Evolutionary conservation across 352 stramenopile species (phyloP).

Genomic region (Phytopythium kandeliae): DNA sequence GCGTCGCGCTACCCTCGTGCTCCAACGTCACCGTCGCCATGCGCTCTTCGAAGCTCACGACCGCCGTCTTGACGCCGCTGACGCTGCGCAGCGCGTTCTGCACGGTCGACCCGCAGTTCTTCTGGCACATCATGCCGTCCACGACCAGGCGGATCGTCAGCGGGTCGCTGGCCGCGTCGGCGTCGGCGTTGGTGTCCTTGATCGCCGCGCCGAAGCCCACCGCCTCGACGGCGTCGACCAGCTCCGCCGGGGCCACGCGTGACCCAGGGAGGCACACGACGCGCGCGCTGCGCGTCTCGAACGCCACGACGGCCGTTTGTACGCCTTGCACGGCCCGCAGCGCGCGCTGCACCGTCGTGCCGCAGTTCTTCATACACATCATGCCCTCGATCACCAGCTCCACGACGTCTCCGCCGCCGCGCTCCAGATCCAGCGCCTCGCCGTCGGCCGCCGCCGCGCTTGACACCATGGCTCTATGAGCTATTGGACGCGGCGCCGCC

Average conservation of each 20-base stretch:
- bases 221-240: conserved; percentile 72
- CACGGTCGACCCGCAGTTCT: conserved; percentile 92
- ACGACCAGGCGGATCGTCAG: conserved; percentile 63
- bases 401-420: conserved; percentile 18
- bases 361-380: conserved; percentile 96
- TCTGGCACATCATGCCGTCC: conserved; percentile 94
- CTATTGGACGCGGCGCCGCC: no score
- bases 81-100: conserved; percentile 80
- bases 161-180: conserved; percentile 12
- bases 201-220: conserved; percentile 72
- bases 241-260: conserved; percentile 26
- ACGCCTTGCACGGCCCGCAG: conserved; percentile 68
- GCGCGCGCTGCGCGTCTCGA: conserved; percentile 55
- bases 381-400: conserved; percentile 89
- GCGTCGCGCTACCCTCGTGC: conserved; percentile 34
- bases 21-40: conserved; percentile 53
- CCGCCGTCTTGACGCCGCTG: conserved; percentile 54
- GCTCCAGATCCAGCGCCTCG: conserved; percentile 9
- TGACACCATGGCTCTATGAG: conserved; percentile 3
- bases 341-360: conserved; percentile 81
- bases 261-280: conserved; percentile 45
- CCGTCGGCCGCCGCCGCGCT: neutral
- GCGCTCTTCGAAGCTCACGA: conserved; percentile 73
- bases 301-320: conserved; percentile 48
- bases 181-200: conserved; percentile 8